Evolutionary conservation across 2,329 filamentous ascomycete species (phyloP), one percentile per base, ranked within the genome.

Genomic region (Diaporthe velutina): DNA sequence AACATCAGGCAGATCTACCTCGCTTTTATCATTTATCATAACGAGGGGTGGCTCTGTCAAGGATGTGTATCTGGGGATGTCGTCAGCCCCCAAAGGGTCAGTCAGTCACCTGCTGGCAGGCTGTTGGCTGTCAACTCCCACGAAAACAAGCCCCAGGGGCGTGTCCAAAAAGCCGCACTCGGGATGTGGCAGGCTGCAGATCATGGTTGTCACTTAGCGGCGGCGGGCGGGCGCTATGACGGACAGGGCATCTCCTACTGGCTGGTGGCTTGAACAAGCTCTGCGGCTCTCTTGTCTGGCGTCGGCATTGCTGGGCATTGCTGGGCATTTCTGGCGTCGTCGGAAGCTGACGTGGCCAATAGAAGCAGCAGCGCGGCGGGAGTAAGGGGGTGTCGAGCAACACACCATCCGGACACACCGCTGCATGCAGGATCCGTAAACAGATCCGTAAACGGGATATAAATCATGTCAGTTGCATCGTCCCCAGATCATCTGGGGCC

Each of bases 261-360:
- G 64, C 33, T 22, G 42, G 64, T 33, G 45, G 33, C 45, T 38
- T 38, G 64, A 25, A 68, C 64, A 68, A 68, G 64, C 64, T 54
- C 64, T 68, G 64, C 45, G 64, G 64, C 64, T 68, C 64, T 54
- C 33, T 28, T 12, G 64, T 28, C 30, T 40, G 45, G 64, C 48
- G 64, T 48, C 48, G 64, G 48, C 33, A 40, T 25, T 67, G 17
- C n/a, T 19, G 22, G 40, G n/a, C n/a, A n/a, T n/a, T n/a, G n/a
- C n/a, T n/a, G n/a, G n/a, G n/a, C n/a, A 40, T 25, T 67, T 25
- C n/a, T 19, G 22, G 40, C 60, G 17, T 64, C 25, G 17, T 66
- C 60, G 60, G 60, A 48, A 38, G 64, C 64, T 67, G 64, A 67
- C 64, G 64, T 67, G 64, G 64, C 64, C 64, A 67, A 52, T 67